A percentile compares a stretch with the other conserved stretches of the same genome.
These are phyloP conservation scores for Solanum pennellii DNA, from an alignment of 257 asterid species.

Conservation along the genomic window DNA sequence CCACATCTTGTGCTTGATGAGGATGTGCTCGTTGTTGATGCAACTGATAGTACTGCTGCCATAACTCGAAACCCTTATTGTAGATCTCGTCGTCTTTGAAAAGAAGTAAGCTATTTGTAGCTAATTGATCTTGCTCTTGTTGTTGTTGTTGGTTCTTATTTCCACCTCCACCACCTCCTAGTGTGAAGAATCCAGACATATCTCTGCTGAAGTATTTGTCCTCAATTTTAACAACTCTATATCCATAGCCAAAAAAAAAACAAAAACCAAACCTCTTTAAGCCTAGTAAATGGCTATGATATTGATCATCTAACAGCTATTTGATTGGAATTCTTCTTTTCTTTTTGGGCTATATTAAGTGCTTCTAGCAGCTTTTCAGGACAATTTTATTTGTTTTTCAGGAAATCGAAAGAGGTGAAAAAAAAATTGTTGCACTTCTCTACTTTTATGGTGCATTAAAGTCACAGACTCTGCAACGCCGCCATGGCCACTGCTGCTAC, in stretches of 20 bases:
- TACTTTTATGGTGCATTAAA: slow-evolving; percentile 42
- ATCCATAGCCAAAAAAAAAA: slow-evolving; percentile 25
- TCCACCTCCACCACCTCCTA: slow-evolving; percentile 21
- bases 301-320: not conserved
- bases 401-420: slow-evolving; percentile 26
- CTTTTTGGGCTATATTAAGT: slow-evolving; percentile 13
- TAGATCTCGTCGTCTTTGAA: slow-evolving; percentile 70
- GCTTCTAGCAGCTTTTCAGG: slow-evolving; percentile 16
- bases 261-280: not conserved
- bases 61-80: slow-evolving; percentile 77
- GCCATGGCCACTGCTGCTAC: slow-evolving; percentile 68
- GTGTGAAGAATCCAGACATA: slow-evolving; percentile 76
- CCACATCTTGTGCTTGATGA: slow-evolving; percentile 22
- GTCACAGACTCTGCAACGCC: slow-evolving; percentile 86
- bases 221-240: slow-evolving; percentile 20
- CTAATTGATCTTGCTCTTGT: slow-evolving; percentile 3
- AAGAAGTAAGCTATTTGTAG: slow-evolving; percentile 25
- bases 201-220: slow-evolving; percentile 14
- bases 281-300: not conserved
- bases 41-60: slow-evolving; percentile 55
- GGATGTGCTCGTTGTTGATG: slow-evolving; percentile 30
- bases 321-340: not conserved
- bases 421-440: slow-evolving; percentile 2
- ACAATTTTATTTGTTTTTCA: slow-evolving; percentile 8
- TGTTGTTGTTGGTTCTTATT: slow-evolving; percentile 4